Evolutionary conservation across 306 rosid genomes (phyloP).

Genomic region (Phaseolus lunatus): DNA sequence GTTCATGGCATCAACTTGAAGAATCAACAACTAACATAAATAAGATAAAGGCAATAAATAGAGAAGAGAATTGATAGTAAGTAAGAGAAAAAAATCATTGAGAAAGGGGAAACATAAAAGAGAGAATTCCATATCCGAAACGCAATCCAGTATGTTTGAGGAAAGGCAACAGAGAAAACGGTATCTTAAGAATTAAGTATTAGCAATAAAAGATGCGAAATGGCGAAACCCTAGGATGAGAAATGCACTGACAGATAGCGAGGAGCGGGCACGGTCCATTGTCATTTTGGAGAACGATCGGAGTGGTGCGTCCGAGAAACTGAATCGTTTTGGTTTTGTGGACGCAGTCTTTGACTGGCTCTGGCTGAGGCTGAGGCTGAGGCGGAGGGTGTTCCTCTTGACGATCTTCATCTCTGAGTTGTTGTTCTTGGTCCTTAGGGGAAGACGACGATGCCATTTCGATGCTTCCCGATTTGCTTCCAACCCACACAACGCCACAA

Average conservation of each 20-base stretch:
- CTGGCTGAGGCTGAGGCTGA: background rate
- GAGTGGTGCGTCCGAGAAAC: constrained; percentile 88
- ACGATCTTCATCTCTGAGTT: background rate
- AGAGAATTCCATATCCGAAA: constrained; percentile 21
- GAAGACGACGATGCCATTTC: constrained; percentile 42
- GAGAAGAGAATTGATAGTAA: background rate
- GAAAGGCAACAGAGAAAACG: background rate
- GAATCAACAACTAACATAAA: background rate
- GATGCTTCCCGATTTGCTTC: constrained; percentile 1
- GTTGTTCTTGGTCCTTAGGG: background rate
- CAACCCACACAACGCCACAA: background rate
- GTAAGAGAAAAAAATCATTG: background rate
- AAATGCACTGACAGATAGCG: constrained; percentile 80
- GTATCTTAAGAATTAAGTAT: constrained; percentile 18
- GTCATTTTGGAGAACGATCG: constrained; percentile 95
- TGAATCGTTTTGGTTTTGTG: constrained; percentile 89
- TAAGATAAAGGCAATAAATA: background rate
- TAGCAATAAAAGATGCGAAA: background rate
- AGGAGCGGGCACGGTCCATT: constrained; percentile 99
- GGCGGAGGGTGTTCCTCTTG: constrained; percentile 5
- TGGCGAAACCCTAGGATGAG: constrained; percentile 47
- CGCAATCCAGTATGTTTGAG: background rate
- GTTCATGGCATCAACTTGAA: constrained; percentile 2
- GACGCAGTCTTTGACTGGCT: constrained; percentile 65
- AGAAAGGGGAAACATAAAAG: background rate